These are phyloP conservation scores for Crucihimalaya himalaica DNA, from an alignment of 345 rosid genomes.

Conservation along the genomic window DNA sequence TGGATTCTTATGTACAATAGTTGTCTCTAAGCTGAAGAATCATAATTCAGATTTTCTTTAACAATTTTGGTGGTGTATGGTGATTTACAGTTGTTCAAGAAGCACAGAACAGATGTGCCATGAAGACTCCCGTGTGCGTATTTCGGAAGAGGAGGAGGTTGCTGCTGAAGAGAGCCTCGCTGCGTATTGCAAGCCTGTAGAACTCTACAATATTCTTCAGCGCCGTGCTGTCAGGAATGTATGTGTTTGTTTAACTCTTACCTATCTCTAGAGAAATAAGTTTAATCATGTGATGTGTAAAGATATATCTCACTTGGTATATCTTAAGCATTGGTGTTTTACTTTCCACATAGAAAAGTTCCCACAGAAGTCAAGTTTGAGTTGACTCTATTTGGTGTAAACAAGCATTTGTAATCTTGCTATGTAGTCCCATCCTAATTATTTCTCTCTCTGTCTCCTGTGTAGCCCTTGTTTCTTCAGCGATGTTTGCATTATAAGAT, in stretches of 20 bases:
- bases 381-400: neutral
- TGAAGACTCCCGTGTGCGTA: slow-evolving; percentile 72
- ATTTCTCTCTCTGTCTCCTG: neutral
- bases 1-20: neutral
- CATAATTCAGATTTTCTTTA: neutral
- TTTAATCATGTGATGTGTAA: neutral
- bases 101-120: slow-evolving; percentile 93
- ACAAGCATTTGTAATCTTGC: slow-evolving; percentile 7
- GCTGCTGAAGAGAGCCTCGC: slow-evolving; percentile 90
- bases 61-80: neutral
- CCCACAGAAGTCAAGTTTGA: neutral
- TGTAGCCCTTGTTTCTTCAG: slow-evolving; percentile 84
- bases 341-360: neutral
- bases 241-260: slow-evolving; percentile 15
- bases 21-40: neutral
- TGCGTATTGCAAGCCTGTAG: slow-evolving; percentile 94
- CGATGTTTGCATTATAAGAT: slow-evolving; percentile 87
- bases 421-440: slow-evolving; percentile 10
- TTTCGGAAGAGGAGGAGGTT: slow-evolving; percentile 83
- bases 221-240: slow-evolving; percentile 84
- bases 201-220: slow-evolving; percentile 91
- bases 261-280: neutral
- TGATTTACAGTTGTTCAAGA: slow-evolving; percentile 63
- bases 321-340: slow-evolving; percentile 2
- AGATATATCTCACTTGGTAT: neutral